Percentiles rank a stretch among this genome's conserved stretches.
phyloP scores from a whole-genome alignment of 176 grass and related monocot species.

The Phoenix roebelenii region DNA sequence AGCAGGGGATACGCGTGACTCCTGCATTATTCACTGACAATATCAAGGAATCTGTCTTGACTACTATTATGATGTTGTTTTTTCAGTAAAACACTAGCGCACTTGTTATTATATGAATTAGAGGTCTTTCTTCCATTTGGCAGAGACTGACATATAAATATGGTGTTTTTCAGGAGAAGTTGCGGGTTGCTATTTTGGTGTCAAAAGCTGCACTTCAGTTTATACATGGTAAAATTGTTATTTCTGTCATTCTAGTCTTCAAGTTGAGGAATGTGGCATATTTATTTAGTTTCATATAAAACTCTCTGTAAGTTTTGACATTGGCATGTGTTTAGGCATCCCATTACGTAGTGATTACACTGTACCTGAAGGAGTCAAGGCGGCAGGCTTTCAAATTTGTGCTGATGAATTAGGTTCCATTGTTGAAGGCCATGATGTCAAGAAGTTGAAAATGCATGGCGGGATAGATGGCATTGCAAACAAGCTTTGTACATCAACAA shows the following conservation, averaged over 20 bases:
- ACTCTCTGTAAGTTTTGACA: not conserved
- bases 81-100: not conserved
- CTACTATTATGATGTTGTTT: no score
- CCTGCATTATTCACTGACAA: no score
- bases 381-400: slow-evolving; percentile 70
- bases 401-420: slow-evolving; percentile 73
- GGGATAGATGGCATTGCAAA: slow-evolving; percentile 49
- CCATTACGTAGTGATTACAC: slow-evolving; percentile 51
- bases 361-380: slow-evolving; percentile 59
- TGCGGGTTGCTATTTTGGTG: slow-evolving; percentile 31
- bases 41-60: no score
- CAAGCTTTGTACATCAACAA: slow-evolving; percentile 52
- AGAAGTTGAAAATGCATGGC: slow-evolving; percentile 56
- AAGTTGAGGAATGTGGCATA: no score
- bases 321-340: slow-evolving; percentile 26
- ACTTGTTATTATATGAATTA: not conserved
- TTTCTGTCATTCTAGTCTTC: slow-evolving; percentile 2
- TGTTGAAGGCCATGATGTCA: slow-evolving; percentile 78
- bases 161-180: slow-evolving; percentile 57
- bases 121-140: not conserved
- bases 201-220: slow-evolving; percentile 48
- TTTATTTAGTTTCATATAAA: no score
- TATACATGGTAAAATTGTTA: slow-evolving; percentile 37
- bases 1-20: no score
- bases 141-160: no score